Evolutionary conservation across 306 rosid species (phyloP), one percentile per base, ranked within the genome.

Genomic region (Lathyrus aphaca): DNA sequence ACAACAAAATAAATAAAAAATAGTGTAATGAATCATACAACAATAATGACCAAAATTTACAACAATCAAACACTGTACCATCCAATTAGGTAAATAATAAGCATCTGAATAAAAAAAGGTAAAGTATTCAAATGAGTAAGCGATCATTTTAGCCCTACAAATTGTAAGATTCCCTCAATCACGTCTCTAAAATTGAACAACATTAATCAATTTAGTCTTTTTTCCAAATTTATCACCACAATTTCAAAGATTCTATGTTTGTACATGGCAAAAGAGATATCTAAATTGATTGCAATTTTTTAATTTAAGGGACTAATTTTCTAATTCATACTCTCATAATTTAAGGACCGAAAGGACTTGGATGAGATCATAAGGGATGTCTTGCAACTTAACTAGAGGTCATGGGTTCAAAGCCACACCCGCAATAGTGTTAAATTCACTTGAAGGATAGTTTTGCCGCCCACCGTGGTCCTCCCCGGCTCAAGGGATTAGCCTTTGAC

Each of bases 1-100:
- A 38, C 66, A 79, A 68, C 55, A 43, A 37, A 76, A 80, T 17
- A 64, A 69, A 73, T 6, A 63, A 71, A 0, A 14, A 15, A 30
- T 66, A 15, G 25, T 63, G 54, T 70, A 7, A 9, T 4, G 61
- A 66, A 53, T 13, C 46, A 44, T 44, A 64, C 64, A 17, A 48
- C 44, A 49, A 55, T 5, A 55, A 55, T 42, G 48, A 30, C 29
- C 37, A 42, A 16, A 68, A 72, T 37, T 69, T 18, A 17, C 9
- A 23, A 19, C 15, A 23, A 37, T 27, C 57, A 50, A 56, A 48
- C 51, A 44, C 40, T 32, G 5, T 32, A 3, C 50, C 40, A 3
- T 18, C 59, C 18, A 45, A 44, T 65, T 13, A 74, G 19, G 35
- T 10, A 27, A 0, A 55, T 27, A 65, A 57, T 23, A 55, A 57